Conservation (phyloP, 2,329 filamentous ascomycete genomes). For the Hysterium pulicare region DNA sequence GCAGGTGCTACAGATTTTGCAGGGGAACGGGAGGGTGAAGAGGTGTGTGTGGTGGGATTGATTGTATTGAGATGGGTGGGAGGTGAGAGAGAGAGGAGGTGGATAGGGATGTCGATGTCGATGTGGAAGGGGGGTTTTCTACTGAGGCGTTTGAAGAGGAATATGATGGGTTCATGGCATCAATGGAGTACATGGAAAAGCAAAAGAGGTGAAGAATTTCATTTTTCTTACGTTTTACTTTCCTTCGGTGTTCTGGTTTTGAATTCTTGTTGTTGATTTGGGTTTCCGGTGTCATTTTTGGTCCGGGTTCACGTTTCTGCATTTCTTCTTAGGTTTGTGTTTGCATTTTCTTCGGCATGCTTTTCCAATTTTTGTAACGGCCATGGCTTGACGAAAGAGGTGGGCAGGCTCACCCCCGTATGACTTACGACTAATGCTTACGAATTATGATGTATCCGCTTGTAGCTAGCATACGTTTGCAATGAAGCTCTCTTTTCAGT, state of each 20-base stretch:
- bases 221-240: neutral
- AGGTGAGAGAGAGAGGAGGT: neutral
- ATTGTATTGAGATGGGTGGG: slow-evolving; percentile 5
- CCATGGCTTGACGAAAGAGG: neutral
- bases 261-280: neutral
- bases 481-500: slow-evolving; percentile 8
- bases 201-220: neutral
- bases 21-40: slow-evolving; percentile 31
- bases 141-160: too few relatives aligned
- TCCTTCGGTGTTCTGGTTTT: neutral
- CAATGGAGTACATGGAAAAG: too few relatives aligned
- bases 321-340: neutral
- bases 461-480: slow-evolving; percentile 15
- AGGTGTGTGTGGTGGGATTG: slow-evolving; percentile 35
- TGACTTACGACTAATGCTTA: slow-evolving; percentile 17
- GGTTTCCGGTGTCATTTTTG: neutral
- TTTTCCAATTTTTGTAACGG: neutral
- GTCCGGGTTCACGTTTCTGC: neutral
- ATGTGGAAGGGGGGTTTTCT: too few relatives aligned
- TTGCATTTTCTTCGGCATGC: neutral
- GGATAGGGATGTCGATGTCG: too few relatives aligned
- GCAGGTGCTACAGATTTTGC: slow-evolving; percentile 34
- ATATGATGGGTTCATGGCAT: too few relatives aligned
- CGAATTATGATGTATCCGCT: slow-evolving; percentile 6
- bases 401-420: slow-evolving; percentile 11